These are phyloP conservation scores for Colletotrichum sublineola DNA, from an alignment of 2,329 filamentous ascomycete genomes.

Conservation along the genomic window DNA sequence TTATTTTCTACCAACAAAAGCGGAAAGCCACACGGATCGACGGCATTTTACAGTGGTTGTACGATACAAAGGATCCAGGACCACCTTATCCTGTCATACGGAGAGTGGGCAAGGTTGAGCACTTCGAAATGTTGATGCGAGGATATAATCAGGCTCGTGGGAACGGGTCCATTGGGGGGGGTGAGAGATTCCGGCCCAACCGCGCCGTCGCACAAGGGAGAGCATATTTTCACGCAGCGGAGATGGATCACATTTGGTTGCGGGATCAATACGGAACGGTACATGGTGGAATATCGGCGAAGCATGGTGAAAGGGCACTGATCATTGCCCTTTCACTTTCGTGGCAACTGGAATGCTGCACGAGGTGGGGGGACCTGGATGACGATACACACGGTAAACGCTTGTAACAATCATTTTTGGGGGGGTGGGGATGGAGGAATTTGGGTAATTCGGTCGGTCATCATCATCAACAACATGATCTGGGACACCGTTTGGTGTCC, in stretches of 20 bases:
- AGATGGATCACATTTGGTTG: conserved; percentile 17
- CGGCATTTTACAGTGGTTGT: conserved; percentile 20
- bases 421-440: not conserved
- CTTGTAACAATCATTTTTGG: conserved; percentile 36
- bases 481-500: conserved; percentile 28
- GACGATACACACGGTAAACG: conserved; percentile 36
- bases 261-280: conserved; percentile 11
- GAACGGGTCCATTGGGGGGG: not conserved
- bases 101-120: not conserved
- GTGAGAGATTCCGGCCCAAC: conserved; percentile 12
- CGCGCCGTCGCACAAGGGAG: conserved; percentile 11
- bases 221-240: conserved; percentile 25
- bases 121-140: not conserved
- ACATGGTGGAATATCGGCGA: conserved; percentile 19
- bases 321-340: conserved; percentile 14
- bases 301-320: conserved; percentile 3
- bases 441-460: conserved; percentile 33
- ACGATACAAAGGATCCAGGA: conserved; percentile 19
- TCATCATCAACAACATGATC: conserved; percentile 27
- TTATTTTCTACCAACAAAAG: not conserved
- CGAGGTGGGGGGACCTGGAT: conserved; percentile 26
- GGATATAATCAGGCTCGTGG: conserved; percentile 23
- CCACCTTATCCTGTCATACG: not conserved
- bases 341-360: conserved; percentile 33
- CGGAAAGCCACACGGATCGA: conserved; percentile 24